phyloP scores from a whole-genome alignment of 495 filamentous ascomycete genomes.

The Pseudomonodictys pantanalensis region DNA sequence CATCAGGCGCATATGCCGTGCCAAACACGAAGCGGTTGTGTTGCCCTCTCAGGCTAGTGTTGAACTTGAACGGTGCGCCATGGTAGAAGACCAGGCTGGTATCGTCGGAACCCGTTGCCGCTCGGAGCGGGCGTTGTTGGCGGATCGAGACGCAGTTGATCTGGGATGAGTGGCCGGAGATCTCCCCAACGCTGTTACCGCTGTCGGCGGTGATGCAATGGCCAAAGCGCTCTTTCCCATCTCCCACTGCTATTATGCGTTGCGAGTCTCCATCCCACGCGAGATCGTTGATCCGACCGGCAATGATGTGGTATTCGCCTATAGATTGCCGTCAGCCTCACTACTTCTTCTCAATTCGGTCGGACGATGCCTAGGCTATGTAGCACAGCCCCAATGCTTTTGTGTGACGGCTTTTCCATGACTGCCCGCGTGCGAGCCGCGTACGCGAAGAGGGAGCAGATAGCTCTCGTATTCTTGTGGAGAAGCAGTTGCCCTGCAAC shows the following conservation, averaged over 20 bases:
- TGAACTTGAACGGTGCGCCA: conserved; percentile 93
- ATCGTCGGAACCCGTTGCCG: conserved; percentile 88
- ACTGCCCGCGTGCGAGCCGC: too few relatives aligned
- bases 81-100: conserved; percentile 86
- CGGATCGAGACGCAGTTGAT: conserved; percentile 90
- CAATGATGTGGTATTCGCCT: conserved; percentile 92
- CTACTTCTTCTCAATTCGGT: too few relatives aligned
- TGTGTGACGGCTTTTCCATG: too few relatives aligned
- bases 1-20: conserved; percentile 87
- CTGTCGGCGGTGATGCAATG: conserved; percentile 94
- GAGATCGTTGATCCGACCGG: conserved; percentile 90
- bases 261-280: conserved; percentile 98
- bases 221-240: conserved; percentile 89
- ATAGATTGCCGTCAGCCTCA: conserved; percentile 23
- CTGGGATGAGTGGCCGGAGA: conserved; percentile 81
- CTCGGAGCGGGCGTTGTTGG: conserved; percentile 82
- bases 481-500: too few relatives aligned
- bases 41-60: conserved; percentile 66
- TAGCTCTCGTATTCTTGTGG: too few relatives aligned
- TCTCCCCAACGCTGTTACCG: conserved; percentile 92
- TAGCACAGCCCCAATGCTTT: too few relatives aligned
- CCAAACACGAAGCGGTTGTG: conserved; percentile 89
- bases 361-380: too few relatives aligned
- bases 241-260: conserved; percentile 91
- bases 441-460: too few relatives aligned